phyloP scores from a whole-genome alignment of 225 moss, liverwort and hornwort genomes.

The Polytrichum commune region DNA sequence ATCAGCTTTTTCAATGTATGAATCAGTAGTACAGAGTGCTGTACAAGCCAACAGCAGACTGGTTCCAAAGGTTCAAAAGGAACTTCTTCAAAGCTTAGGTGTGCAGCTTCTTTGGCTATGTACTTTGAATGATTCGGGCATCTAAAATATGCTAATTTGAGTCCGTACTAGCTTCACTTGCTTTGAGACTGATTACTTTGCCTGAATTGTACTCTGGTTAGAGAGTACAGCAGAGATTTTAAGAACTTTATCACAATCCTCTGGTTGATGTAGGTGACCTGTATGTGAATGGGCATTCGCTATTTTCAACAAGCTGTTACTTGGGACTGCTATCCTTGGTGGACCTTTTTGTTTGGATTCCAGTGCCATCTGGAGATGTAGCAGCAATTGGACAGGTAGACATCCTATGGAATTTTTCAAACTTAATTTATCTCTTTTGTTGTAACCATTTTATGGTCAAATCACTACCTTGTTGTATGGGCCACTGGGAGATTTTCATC shows the following conservation, averaged over 20 bases:
- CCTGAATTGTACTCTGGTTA: background rate
- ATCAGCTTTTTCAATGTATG: conserved; percentile 81
- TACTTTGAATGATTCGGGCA: too few relatives aligned
- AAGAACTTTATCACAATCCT: too few relatives aligned
- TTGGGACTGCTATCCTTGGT: conserved; percentile 75
- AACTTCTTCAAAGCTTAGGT: conserved; percentile 80
- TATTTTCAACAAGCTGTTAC: conserved; percentile 76
- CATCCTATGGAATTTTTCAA: background rate
- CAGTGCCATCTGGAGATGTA: conserved; percentile 45
- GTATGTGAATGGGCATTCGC: conserved; percentile 53
- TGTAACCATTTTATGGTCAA: too few relatives aligned
- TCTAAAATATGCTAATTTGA: background rate
- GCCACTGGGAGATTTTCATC: too few relatives aligned
- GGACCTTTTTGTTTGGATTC: conserved; percentile 71
- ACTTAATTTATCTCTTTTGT: too few relatives aligned
- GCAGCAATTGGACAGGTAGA: conserved; percentile 54
- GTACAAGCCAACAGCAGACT: conserved; percentile 55
- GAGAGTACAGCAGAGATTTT: too few relatives aligned
- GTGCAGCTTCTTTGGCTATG: conserved; percentile 10
- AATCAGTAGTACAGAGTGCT: conserved; percentile 53
- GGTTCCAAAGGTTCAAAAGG: conserved; percentile 81
- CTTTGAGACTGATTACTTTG: background rate
- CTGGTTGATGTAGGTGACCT: conserved; percentile 46
- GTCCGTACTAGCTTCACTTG: too few relatives aligned
- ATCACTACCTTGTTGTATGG: too few relatives aligned